phyloP scores from a whole-genome alignment of 2,329 filamentous ascomycete species.

The Rutstroemia sp. region DNA sequence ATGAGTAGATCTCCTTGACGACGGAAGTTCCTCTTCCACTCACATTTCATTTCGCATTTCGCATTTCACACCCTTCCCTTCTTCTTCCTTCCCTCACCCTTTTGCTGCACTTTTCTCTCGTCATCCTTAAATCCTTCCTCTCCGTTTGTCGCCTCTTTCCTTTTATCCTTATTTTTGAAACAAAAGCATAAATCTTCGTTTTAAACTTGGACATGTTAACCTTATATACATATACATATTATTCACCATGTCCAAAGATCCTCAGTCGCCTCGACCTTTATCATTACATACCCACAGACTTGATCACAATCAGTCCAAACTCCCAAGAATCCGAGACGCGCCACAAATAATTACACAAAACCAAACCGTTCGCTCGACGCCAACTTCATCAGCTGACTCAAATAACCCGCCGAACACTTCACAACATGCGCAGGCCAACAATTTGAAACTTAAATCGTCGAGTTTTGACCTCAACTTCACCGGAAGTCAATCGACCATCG shows the following conservation, averaged over 20 bases:
- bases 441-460: constrained; percentile 10
- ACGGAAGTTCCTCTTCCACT: not conserved
- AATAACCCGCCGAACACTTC: not conserved
- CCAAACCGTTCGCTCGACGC: not conserved
- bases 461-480: constrained; percentile 10
- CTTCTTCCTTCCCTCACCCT: not conserved
- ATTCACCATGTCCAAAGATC: constrained; percentile 9
- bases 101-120: not conserved
- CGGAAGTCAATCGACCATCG: constrained; percentile 6
- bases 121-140: not conserved
- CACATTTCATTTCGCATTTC: not conserved
- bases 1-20: not conserved
- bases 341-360: constrained; percentile 7
- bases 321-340: constrained; percentile 11
- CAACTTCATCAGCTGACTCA: constrained; percentile 2
- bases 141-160: not conserved
- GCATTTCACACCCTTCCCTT: not conserved
- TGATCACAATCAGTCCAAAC: constrained; percentile 10
- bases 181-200: not conserved
- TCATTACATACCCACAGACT: constrained; percentile 12
- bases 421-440: not conserved
- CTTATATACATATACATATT: not conserved
- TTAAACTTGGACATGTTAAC: constrained; percentile 4
- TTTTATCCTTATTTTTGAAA: not conserved
- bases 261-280: constrained; percentile 6